Percentiles rank a stretch among this genome's conserved stretches.
phyloP scores from a whole-genome alignment of 305 asterid species.

The Plantago rigida region DNA sequence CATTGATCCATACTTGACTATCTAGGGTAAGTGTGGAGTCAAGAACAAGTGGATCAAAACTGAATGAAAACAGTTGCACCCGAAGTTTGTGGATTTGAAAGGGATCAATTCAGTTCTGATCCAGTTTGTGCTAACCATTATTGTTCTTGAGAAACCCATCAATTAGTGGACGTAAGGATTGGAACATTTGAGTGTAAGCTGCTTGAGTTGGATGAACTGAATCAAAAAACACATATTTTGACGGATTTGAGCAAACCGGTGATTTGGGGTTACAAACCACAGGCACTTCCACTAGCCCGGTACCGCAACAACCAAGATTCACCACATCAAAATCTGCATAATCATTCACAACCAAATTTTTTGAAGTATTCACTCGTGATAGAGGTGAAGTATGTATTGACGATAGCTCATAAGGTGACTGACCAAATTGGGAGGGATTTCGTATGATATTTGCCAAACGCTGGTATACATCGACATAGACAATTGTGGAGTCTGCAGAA shows the following conservation, averaged over 20 bases:
- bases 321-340: constrained; percentile 32
- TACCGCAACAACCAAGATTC: constrained; percentile 44
- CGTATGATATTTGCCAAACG: constrained; percentile 36
- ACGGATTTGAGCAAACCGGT: constrained; percentile 28
- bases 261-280: constrained; percentile 35
- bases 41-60: too few relatives aligned
- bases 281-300: constrained; percentile 37
- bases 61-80: too few relatives aligned
- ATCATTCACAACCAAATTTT: too few relatives aligned
- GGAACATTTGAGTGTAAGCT: constrained; percentile 29
- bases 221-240: constrained; percentile 43
- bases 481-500: constrained; percentile 9
- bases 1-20: too few relatives aligned
- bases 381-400: too few relatives aligned
- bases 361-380: too few relatives aligned
- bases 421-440: constrained; percentile 34
- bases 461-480: constrained; percentile 32
- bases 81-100: too few relatives aligned
- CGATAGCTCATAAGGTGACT: constrained; percentile 9
- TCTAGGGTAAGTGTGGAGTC: too few relatives aligned
- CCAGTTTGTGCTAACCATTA: too few relatives aligned
- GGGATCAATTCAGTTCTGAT: too few relatives aligned
- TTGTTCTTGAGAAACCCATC: constrained; percentile 13
- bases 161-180: constrained; percentile 26
- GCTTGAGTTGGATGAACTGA: constrained; percentile 46